Evolutionary conservation across 2,329 filamentous ascomycete species (phyloP), one percentile per base, ranked within the genome.

Genomic region (Berkeleyomyces rouxiae): DNA sequence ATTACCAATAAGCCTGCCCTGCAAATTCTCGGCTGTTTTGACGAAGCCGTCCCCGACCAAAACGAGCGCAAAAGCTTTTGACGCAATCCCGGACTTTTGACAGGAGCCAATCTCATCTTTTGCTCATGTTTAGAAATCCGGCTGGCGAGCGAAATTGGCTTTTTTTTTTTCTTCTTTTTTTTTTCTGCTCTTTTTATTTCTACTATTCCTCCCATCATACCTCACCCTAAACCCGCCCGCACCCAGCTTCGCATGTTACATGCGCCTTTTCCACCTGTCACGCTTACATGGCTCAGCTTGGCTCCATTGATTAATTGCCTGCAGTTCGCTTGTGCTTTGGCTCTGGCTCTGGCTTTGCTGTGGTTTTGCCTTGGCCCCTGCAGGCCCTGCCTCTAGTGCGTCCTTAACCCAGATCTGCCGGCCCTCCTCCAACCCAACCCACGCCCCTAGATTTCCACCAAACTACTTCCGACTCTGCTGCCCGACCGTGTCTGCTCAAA

Each of bases 21-120:
- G 61, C 57, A 58, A n/a, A 7, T 62, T 65, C 49, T 65, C 57
- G 63, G 61, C 40, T 62, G 60, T 57, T 58, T 65, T n/a, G 37
- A 60, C 58, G 33, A 47, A 13, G 58, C 58, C 36, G 43, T 43
- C 36, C 33, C 23, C 46, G 58, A 60, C 55, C 55, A 13, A 58
- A 58, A 58, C 53, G 13, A 60, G 36, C 33, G 11, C 36, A 7
- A 9, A 23, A 55, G 33, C 51, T 55, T 37, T 9, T 11, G 23
- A 53, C 33, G 42, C 10, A 43, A 43, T 43, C 42, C 10, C 31
- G 46, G 4, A n/a, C n/a, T 16, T 49, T 49, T 39, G 51, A 55
- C 51, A 55, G 36, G 51, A 46, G 43, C 4, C 7, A n/a, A 55
- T 55, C 33, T 55, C 37, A n/a, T 6, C 37, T 36, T 39, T 37